A percentile compares a stretch with the other conserved stretches of the same genome.
These are phyloP conservation scores for Digitaria exilis DNA, from an alignment of 202 grass and related monocot genomes.

Conservation along the genomic window DNA sequence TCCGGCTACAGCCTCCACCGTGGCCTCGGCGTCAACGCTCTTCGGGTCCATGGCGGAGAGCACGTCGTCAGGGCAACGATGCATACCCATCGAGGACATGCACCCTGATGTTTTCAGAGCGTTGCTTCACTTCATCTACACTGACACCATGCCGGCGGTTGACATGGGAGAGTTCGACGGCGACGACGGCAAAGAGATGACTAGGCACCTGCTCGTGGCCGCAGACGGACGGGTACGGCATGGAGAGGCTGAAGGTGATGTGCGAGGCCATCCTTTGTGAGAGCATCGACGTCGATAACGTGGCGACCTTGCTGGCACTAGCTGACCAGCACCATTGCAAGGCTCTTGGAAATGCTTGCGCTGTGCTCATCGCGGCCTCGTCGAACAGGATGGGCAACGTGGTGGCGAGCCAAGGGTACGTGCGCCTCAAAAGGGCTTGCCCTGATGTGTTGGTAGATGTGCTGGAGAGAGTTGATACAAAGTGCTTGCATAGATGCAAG, in stretches of 20 bases:
- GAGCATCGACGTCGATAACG: neutral
- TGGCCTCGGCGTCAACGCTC: neutral
- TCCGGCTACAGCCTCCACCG: neutral
- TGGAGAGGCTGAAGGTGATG: neutral
- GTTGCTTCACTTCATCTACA: neutral
- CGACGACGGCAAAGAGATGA: neutral
- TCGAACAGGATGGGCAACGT: neutral
- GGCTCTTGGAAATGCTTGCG: neutral
- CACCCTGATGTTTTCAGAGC: neutral
- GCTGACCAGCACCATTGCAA: neutral
- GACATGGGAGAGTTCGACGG: neutral
- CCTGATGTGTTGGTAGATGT: neutral
- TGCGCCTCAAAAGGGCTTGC: neutral
- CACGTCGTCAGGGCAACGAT: no score
- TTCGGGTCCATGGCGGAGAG: neutral
- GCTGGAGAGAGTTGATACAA: neutral
- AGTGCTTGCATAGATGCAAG: neutral
- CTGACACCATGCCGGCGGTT: neutral
- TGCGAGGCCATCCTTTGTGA: neutral
- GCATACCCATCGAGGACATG: neutral
- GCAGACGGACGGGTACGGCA: neutral
- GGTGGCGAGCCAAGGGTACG: neutral
- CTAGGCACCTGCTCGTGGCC: neutral
- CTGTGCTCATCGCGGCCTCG: neutral
- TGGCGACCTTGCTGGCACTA: neutral